phyloP scores from a whole-genome alignment of 2,329 filamentous ascomycete species.

The Monilinia vaccinii-corymbosi region DNA sequence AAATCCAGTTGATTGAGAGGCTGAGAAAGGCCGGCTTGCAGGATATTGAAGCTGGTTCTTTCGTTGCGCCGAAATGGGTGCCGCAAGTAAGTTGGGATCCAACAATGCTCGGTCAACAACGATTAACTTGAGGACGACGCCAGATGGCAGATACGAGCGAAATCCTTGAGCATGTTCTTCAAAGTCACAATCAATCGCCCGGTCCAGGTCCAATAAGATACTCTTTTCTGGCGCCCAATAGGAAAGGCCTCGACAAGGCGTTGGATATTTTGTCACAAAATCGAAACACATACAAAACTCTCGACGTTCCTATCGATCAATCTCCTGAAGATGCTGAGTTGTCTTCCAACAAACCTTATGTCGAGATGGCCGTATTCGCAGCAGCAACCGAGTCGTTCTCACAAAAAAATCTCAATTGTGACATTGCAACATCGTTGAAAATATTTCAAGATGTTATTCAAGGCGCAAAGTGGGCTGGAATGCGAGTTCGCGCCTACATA shows the following conservation, averaged over 20 bases:
- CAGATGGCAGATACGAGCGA: conserved; percentile 73
- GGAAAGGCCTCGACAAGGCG: conserved; percentile 60
- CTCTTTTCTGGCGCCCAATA: conserved; percentile 73
- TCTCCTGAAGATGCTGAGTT: neutral
- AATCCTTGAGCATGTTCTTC: conserved; percentile 61
- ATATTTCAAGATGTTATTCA: conserved; percentile 63
- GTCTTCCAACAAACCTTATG: conserved; percentile 32
- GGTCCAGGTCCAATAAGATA: conserved; percentile 54
- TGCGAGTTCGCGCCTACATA: conserved; percentile 70
- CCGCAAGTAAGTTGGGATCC: conserved; percentile 51
- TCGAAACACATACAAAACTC: conserved; percentile 42
- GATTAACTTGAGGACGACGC: neutral
- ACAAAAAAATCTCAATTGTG: conserved; percentile 73
- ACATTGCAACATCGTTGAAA: conserved; percentile 62
- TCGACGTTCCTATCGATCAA: conserved; percentile 30
- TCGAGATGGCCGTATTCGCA: conserved; percentile 74
- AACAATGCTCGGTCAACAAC: neutral
- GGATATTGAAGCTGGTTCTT: conserved; percentile 73
- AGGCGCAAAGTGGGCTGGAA: conserved; percentile 52
- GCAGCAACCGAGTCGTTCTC: conserved; percentile 76
- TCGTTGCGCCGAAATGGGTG: conserved; percentile 77
- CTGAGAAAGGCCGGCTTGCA: conserved; percentile 59
- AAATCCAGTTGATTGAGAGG: conserved; percentile 65
- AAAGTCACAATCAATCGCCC: conserved; percentile 44
- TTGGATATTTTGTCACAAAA: conserved; percentile 43